Evolutionary conservation across 805 yeast genomes (phyloP).

Genomic region (Cyberlindnera amylophila): DNA sequence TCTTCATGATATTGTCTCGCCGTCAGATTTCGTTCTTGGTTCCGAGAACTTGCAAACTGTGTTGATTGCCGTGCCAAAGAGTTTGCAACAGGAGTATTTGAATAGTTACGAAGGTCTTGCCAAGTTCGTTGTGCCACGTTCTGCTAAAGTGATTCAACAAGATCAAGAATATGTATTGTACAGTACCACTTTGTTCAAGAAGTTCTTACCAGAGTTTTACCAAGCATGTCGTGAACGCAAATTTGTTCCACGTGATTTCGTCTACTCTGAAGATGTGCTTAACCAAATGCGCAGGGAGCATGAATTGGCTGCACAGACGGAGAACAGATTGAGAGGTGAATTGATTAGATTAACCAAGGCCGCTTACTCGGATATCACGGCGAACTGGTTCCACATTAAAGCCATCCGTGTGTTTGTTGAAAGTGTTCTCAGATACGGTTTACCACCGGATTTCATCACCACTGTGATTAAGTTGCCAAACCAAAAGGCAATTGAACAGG

Average conservation of each 20-base stretch:
- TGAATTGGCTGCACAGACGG: conserved; percentile 68
- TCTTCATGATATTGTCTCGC: conserved; percentile 80
- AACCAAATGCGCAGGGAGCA: conserved; percentile 75
- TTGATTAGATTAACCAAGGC: conserved; percentile 78
- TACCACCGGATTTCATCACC: conserved; percentile 85
- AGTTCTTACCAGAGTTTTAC: conserved; percentile 65
- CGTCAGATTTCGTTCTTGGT: conserved; percentile 76
- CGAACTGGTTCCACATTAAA: conserved; percentile 89
- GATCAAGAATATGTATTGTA: conserved; percentile 76
- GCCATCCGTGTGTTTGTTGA: conserved; percentile 87
- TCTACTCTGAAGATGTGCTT: conserved; percentile 73
- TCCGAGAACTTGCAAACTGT: conserved; percentile 85
- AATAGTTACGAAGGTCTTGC: conserved; percentile 71
- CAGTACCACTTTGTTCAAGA: conserved; percentile 81
- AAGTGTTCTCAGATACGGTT: conserved; percentile 90
- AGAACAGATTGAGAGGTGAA: conserved; percentile 70
- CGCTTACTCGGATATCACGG: conserved; percentile 82
- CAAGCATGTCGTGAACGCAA: conserved; percentile 75
- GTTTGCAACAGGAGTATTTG: conserved; percentile 55
- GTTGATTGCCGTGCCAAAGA: conserved; percentile 84
- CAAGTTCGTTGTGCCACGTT: conserved; percentile 86
- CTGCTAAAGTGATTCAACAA: conserved; percentile 63
- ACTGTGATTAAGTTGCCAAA: conserved; percentile 44
- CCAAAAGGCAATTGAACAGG: conserved; percentile 41
- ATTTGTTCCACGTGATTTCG: conserved; percentile 91